phyloP scores from a whole-genome alignment of 257 asterid species.

The Solanum medicagineum region DNA sequence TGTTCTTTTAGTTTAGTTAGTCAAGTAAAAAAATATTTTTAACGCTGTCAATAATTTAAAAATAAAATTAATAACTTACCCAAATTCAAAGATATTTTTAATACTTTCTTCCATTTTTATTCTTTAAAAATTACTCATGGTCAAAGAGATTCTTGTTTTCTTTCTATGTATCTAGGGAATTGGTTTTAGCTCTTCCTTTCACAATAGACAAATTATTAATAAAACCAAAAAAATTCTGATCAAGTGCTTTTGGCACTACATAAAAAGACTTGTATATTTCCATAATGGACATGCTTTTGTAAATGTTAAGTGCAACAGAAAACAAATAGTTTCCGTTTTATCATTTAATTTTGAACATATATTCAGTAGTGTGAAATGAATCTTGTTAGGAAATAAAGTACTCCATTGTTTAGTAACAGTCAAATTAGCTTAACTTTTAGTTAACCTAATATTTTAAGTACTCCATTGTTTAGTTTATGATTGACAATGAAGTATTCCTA shows the following conservation, averaged over 20 bases:
- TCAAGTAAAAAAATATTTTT: too few relatives aligned
- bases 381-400: neutral
- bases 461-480: neutral
- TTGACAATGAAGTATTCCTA: neutral
- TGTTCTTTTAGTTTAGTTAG: too few relatives aligned
- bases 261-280: neutral
- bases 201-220: neutral
- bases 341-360: neutral
- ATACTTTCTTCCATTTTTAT: neutral
- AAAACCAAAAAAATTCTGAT: neutral
- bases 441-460: neutral
- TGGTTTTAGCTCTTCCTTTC: neutral
- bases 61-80: too few relatives aligned
- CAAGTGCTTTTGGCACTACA: neutral
- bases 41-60: too few relatives aligned
- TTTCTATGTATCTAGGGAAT: neutral
- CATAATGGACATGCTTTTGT: neutral
- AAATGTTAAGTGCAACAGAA: too few relatives aligned
- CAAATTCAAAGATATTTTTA: too few relatives aligned
- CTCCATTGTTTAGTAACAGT: neutral
- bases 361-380: neutral
- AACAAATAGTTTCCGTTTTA: too few relatives aligned
- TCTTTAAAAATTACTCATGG: neutral
- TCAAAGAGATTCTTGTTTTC: neutral
- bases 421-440: neutral